phyloP scores from a whole-genome alignment of 495 filamentous ascomycete genomes.

The Trypethelium eluteriae region DNA sequence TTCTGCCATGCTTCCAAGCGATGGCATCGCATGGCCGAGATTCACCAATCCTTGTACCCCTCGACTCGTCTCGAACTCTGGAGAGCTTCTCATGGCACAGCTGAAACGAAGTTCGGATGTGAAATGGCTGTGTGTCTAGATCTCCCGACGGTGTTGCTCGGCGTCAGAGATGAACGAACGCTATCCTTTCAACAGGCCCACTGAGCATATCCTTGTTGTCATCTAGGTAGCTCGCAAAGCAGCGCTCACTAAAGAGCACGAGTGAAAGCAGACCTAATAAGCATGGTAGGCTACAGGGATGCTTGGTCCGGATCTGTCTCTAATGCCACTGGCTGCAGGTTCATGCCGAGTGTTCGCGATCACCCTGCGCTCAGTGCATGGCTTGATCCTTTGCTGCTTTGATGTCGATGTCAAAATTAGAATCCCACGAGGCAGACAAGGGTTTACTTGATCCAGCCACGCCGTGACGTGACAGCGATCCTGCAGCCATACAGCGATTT shows the following conservation, averaged over 20 bases:
- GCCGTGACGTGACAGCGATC: background rate
- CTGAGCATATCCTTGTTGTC: background rate
- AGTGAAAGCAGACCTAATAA: background rate
- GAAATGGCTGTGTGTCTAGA: background rate
- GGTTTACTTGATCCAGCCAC: background rate
- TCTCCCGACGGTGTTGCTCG: background rate
- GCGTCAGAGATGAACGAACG: background rate
- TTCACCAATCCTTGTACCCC: background rate
- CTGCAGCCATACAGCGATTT: too few species aligned
- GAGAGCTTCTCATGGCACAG: background rate
- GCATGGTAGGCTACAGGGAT: background rate
- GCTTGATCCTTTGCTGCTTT: background rate
- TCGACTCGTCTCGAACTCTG: background rate
- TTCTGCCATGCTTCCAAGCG: background rate
- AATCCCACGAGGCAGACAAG: constrained; percentile 7
- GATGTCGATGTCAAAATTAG: constrained; percentile 1
- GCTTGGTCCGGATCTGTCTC: background rate
- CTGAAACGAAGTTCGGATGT: too few species aligned
- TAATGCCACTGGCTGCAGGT: too few species aligned
- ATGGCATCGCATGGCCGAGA: background rate
- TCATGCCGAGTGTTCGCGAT: too few species aligned
- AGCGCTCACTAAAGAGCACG: background rate
- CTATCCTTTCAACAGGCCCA: background rate
- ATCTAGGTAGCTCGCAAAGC: too few species aligned
- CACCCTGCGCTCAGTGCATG: too few species aligned